Conservation (phyloP, 1,284 basidiomycete species). For the Anthracocystis walkeri region DNA sequence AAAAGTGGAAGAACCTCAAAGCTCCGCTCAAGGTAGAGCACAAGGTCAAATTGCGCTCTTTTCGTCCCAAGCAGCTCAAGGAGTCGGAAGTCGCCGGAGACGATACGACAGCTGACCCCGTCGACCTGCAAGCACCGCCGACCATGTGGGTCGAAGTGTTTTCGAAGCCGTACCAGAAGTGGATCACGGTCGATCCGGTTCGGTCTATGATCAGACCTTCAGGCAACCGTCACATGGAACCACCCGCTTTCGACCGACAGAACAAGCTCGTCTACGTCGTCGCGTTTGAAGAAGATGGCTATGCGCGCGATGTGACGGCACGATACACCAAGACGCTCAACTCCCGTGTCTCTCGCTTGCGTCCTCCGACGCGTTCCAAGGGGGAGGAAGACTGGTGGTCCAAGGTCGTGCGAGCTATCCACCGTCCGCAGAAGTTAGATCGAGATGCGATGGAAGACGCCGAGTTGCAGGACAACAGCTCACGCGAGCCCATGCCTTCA, state of each 20-base stretch:
- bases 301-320: slow-evolving; percentile 73
- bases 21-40: slow-evolving; percentile 52
- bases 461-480: slow-evolving; percentile 83
- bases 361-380: slow-evolving; percentile 77
- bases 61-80: slow-evolving; percentile 52
- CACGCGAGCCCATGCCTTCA: slow-evolving; percentile 93
- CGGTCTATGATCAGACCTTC: slow-evolving; percentile 71
- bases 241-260: slow-evolving; percentile 75
- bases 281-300: slow-evolving; percentile 85
- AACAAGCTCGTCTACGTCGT: slow-evolving; percentile 94
- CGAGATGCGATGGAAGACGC: slow-evolving; percentile 94
- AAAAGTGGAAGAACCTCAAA: slow-evolving; percentile 51
- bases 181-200: slow-evolving; percentile 93
- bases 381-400: slow-evolving; percentile 84
- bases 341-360: slow-evolving; percentile 83
- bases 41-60: slow-evolving; percentile 50
- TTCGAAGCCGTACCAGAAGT: slow-evolving; percentile 87
- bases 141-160: slow-evolving; percentile 98
- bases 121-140: slow-evolving; percentile 75
- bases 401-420: slow-evolving; percentile 57
- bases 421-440: slow-evolving; percentile 73
- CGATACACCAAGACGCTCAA: slow-evolving; percentile 81
- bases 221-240: slow-evolving; percentile 77
- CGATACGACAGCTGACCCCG: slow-evolving; percentile 64
- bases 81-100: slow-evolving; percentile 48